Evolutionary conservation across 2,329 filamentous ascomycete species (phyloP).

Genomic region (Seiridium unicorne): DNA sequence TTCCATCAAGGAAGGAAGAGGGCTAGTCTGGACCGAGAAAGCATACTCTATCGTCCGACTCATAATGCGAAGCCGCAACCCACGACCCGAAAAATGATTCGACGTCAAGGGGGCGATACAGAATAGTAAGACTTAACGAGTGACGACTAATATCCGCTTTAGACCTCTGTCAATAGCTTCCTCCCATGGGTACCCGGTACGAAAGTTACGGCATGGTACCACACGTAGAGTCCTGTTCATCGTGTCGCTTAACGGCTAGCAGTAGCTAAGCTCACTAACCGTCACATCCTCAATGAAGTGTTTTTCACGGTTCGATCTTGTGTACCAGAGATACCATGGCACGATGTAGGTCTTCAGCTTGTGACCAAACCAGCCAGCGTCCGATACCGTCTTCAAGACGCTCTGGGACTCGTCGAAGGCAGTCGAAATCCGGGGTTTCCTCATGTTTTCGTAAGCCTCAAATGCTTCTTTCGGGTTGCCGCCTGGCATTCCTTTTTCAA

Average conservation of each 20-base stretch:
- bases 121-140: too few species aligned
- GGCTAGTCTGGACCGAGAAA: too few species aligned
- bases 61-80: too few species aligned
- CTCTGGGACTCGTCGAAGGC: conserved; percentile 8
- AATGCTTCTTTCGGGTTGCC: conserved; percentile 4
- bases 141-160: too few species aligned
- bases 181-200: too few species aligned
- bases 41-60: too few species aligned
- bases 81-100: too few species aligned
- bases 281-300: conserved; percentile 9
- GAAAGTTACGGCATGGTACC: too few species aligned
- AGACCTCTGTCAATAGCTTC: too few species aligned
- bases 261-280: not conserved
- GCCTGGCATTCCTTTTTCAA: conserved; percentile 6
- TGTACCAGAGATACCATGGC: conserved; percentile 10
- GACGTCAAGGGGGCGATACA: too few species aligned
- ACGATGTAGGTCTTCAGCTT: conserved; percentile 6
- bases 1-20: too few species aligned
- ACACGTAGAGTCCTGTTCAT: too few species aligned
- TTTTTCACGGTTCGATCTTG: not conserved
- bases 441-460: conserved; percentile 5
- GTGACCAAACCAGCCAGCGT: conserved; percentile 9
- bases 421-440: conserved; percentile 8
- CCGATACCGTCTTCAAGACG: conserved; percentile 4
- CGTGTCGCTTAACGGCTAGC: not conserved